These are phyloP conservation scores for Inosperma sp. DNA, from an alignment of 768 basidiomycete species.

Conservation along the genomic window DNA sequence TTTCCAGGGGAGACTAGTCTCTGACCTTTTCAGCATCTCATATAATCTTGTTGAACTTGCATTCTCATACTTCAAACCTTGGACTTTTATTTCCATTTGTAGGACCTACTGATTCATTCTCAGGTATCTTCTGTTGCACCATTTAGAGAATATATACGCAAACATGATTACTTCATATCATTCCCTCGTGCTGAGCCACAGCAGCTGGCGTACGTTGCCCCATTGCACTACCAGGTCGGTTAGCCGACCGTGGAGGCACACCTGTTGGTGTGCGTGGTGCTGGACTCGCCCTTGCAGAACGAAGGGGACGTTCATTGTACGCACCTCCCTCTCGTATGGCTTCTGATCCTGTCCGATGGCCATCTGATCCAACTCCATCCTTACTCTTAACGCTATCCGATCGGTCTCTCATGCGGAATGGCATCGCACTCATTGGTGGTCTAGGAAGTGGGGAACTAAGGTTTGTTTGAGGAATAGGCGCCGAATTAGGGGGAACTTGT, in stretches of 20 bases:
- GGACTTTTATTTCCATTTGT: constrained; percentile 17
- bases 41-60: too few relatives aligned
- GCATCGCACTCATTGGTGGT: constrained; percentile 28
- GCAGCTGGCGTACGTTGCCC: constrained; percentile 48
- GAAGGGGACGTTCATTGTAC: constrained; percentile 27
- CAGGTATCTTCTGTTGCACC: background rate
- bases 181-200: constrained; percentile 54
- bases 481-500: constrained; percentile 20
- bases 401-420: constrained; percentile 22
- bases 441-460: constrained; percentile 32
- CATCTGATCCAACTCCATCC: constrained; percentile 17
- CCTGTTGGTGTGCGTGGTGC: constrained; percentile 35
- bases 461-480: constrained; percentile 25
- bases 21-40: too few relatives aligned
- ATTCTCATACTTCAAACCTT: too few relatives aligned
- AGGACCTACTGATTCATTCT: background rate
- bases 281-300: constrained; percentile 37
- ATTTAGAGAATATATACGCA: constrained; percentile 21
- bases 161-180: constrained; percentile 47
- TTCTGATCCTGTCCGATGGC: constrained; percentile 8
- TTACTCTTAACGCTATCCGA: constrained; percentile 19
- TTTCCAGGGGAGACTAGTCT: too few relatives aligned
- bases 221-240: constrained; percentile 56
- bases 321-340: constrained; percentile 18
- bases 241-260: constrained; percentile 57